Conservation (phyloP, 768 basidiomycete species). For the Mycena rebaudengoi region DNA sequence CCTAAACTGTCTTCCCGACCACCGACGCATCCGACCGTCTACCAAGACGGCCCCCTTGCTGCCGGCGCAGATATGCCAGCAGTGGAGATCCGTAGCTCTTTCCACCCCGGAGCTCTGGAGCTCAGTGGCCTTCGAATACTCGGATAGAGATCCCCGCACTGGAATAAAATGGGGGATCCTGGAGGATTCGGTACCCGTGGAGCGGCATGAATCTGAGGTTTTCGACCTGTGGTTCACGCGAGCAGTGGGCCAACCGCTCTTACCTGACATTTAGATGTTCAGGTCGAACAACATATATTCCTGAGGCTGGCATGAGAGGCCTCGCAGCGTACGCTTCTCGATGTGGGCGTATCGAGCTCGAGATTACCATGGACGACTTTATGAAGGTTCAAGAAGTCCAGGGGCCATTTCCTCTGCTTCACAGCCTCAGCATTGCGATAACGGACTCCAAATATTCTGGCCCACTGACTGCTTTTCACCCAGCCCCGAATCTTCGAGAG, state of each 20-base stretch:
- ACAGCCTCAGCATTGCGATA: not conserved
- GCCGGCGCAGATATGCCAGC: not conserved
- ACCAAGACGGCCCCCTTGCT: not conserved
- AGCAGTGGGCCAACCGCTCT: not conserved
- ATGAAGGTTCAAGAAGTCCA: not conserved
- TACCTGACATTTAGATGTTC: not conserved
- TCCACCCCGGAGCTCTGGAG: constrained; percentile 1
- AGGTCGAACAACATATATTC: not conserved
- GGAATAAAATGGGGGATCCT: not conserved
- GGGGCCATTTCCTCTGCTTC: not conserved
- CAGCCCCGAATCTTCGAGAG: not conserved
- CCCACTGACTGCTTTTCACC: not conserved
- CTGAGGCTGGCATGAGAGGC: not conserved
- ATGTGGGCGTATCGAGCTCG: not conserved
- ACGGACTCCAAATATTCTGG: constrained; percentile 23
- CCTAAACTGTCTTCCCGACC: not conserved
- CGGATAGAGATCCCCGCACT: not conserved
- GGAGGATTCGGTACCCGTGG: not conserved
- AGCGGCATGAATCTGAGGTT: not conserved
- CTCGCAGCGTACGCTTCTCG: not conserved
- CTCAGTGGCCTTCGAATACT: not conserved
- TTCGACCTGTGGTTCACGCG: constrained; percentile 3
- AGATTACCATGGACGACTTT: not conserved
- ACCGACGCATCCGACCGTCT: not conserved
- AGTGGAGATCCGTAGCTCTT: constrained; percentile 2